Base-by-base conservation (phyloP, 176 grass and related monocot genomes). In the Poa annua region DNA sequence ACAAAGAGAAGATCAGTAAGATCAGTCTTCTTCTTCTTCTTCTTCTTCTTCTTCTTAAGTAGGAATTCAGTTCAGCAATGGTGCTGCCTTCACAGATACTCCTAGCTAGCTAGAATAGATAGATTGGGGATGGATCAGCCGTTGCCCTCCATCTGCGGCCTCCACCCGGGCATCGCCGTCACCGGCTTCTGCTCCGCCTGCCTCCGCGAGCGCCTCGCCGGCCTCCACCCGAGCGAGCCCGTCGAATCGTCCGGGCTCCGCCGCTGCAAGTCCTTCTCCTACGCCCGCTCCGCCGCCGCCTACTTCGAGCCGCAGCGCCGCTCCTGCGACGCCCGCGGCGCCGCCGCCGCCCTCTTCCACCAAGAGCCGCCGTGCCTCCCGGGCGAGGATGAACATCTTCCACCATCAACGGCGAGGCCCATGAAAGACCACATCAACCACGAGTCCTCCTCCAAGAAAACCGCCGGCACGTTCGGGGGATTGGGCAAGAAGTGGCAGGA, bases 161-260 rank as follows among this genome's bases (percentile, higher is more conserved):
- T 92, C 86, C 95, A 97, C 88, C 95, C 92, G 5, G 86, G 83
- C 56, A 82, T 90, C 26, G 76, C 90, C 79, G 77, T 94, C 68
- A 94, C 90, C 39, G 91, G 94, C 60, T 98, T 95, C 87, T 98
- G 96, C 82, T 89, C 96, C 16, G 82, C 90, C 76, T 98, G 96
- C 80, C 96, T 98, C 85, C 82, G 92, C 29, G 96, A 98, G 66
- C 96, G 96, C 53, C 96, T 98, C 66, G 71, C 82, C 34, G 90
- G 90, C 60, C 90, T 98, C 84, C 90, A 91, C 7, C 77, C 88
- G 22, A 52, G 82, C 9, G 34, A 84, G 12, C 50, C 71, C 47
- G 55, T 75, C 49, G 69, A 82, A 24, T 45, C 71, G 29, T 42
- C 83, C 33, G 89, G 77, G 59, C 92, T 94, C 62, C 92, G 89